Evolutionary conservation across 768 basidiomycete species (phyloP).

Genomic region (Kwoniella shandongensis): DNA sequence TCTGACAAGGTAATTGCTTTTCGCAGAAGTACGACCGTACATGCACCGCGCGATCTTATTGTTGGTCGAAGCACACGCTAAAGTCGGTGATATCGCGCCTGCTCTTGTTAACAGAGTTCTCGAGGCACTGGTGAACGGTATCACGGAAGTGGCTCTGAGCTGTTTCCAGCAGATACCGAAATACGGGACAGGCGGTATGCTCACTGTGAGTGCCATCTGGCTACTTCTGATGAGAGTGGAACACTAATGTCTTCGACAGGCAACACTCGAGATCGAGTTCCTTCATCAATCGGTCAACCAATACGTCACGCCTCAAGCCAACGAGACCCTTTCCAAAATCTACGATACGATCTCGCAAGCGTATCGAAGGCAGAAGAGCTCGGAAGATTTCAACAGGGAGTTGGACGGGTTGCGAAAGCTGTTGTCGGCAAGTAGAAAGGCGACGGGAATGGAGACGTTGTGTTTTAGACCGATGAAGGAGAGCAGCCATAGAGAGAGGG

Average conservation of each 20-base stretch:
- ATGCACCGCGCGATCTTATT: slow-evolving; percentile 85
- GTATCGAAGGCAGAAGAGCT: slow-evolving; percentile 69
- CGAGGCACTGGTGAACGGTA: slow-evolving; percentile 73
- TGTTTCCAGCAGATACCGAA: slow-evolving; percentile 85
- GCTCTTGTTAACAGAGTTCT: slow-evolving; percentile 78
- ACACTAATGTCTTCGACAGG: slow-evolving; percentile 58
- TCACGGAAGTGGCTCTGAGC: slow-evolving; percentile 76
- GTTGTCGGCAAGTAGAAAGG: slow-evolving; percentile 78
- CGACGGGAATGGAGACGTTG: slow-evolving; percentile 90
- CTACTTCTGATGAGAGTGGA: not conserved
- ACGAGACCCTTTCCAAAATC: slow-evolving; percentile 80
- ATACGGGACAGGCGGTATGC: slow-evolving; percentile 98
- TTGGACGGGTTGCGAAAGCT: slow-evolving; percentile 90
- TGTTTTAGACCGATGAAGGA: slow-evolving; percentile 63
- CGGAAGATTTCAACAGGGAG: slow-evolving; percentile 70
- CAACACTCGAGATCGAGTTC: slow-evolving; percentile 98
- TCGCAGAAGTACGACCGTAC: slow-evolving; percentile 84
- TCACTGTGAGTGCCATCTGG: slow-evolving; percentile 64
- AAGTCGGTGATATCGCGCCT: slow-evolving; percentile 77
- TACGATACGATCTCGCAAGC: slow-evolving; percentile 94
- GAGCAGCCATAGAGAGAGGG: not conserved
- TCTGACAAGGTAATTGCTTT: not conserved
- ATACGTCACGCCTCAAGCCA: slow-evolving; percentile 75
- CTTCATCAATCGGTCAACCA: slow-evolving; percentile 92
- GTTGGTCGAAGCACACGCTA: slow-evolving; percentile 88